Evolutionary conservation across 2,329 filamentous ascomycete species (phyloP).

Genomic region (Fusarium lyarnte): DNA sequence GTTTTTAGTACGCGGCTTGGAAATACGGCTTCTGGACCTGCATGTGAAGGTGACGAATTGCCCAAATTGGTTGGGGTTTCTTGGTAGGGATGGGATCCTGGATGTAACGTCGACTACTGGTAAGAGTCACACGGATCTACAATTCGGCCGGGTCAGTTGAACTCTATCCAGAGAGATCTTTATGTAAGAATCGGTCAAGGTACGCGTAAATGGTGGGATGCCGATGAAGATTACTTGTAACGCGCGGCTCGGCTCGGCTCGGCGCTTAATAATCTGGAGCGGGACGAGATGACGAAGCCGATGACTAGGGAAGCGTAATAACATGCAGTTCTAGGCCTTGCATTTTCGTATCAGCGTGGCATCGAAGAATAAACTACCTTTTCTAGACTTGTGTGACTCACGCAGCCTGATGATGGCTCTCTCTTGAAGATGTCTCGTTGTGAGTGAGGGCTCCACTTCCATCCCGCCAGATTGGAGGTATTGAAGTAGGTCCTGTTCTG

Average conservation of each 20-base stretch:
- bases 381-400: accelerated
- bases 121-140: not conserved
- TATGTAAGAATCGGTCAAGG: not conserved
- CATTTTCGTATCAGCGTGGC: accelerated
- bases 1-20: not conserved
- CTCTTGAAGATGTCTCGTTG: not conserved
- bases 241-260: slow-evolving; percentile 1
- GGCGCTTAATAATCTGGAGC: not conserved
- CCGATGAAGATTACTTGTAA: not conserved
- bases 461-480: not conserved
- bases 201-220: not conserved
- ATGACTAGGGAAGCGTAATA: not conserved
- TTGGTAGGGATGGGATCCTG: not conserved
- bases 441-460: not conserved
- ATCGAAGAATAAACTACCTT: not conserved
- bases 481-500: not conserved
- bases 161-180: not conserved
- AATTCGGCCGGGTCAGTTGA: not conserved
- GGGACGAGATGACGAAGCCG: not conserved
- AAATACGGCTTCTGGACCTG: not conserved
- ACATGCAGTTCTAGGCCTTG: accelerated
- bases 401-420: accelerated
- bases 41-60: not conserved
- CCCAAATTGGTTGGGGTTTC: not conserved
- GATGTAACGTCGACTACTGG: not conserved